Conservation (phyloP, 192 early-diverging fungal species). For the Chytriomyces confervae region DNA sequence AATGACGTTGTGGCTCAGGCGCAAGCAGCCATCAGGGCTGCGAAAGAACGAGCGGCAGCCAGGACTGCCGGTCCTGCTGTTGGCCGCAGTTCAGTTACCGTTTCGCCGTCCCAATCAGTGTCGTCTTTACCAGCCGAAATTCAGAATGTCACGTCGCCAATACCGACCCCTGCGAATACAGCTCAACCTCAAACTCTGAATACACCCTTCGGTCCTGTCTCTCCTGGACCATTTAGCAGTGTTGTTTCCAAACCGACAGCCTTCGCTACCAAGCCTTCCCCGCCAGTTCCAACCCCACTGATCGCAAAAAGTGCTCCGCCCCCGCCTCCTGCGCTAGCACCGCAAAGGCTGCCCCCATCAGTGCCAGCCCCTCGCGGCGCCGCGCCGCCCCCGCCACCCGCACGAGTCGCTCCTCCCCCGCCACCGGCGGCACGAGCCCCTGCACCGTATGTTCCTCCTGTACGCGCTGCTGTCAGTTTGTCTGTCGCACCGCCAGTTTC, state of each 20-base stretch:
- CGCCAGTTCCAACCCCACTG: not conserved
- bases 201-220: not conserved
- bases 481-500: constrained; percentile 3
- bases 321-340: not conserved
- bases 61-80: constrained; percentile 7
- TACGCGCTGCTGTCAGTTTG: not conserved
- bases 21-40: constrained; percentile 52
- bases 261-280: too few relatives aligned
- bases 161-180: too few relatives aligned
- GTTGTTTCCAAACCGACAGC: not conserved
- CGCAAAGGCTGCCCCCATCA: not conserved
- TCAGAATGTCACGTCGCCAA: too few relatives aligned
- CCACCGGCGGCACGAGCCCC: constrained; percentile 1
- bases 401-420: not conserved
- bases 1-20: constrained; percentile 56
- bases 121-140: too few relatives aligned
- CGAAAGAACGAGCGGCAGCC: constrained; percentile 51
- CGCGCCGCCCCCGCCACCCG: not conserved
- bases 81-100: not conserved
- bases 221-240: not conserved
- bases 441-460: not conserved
- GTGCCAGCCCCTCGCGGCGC: not conserved
- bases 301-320: not conserved
- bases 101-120: constrained; percentile 1
- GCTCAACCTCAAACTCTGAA: not conserved